Evolutionary conservation across 1,284 basidiomycete genomes (phyloP), one percentile per base, ranked within the genome.

Genomic region (Rhodotorula sp.): DNA sequence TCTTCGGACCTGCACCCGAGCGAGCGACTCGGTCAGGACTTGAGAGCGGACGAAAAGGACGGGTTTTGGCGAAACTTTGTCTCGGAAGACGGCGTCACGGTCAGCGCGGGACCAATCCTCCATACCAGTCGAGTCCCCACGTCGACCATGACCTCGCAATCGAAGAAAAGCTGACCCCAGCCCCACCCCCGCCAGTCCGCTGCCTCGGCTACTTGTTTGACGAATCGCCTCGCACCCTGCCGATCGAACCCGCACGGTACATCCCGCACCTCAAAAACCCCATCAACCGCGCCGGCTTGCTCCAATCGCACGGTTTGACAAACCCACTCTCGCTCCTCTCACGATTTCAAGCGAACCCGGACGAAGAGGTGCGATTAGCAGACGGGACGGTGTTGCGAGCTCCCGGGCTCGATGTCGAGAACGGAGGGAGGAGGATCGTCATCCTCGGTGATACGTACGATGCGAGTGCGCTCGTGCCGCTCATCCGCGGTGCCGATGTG

Each of bases 181-280:
- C 1, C 23, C 23, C 38, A 2, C 12, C 38, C 10, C 12, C 31
- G 21, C 86, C 76, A 93, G 92, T 91, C 72, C 88, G 90, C 3
- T 92, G 90, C 75, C 81, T 95, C 58, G 93, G 92, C 21, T 95
- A 90, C 79, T 83, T 93, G 49, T 85, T 95, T 70, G 84, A 85
- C 66, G 92, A 94, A 79, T 80, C 84, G 12, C 80, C 80, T 23
- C 81, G 81, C 0, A 79, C 82, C 3, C 74, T 80, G 28, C 80
- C 82, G 0, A 76, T 84, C 31, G 79, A 83, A 52, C 80, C 80
- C 1, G 72, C 77, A 2, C 68, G 72, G 1, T 77, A 74, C 75
- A 54, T 74, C 55, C 74, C 74, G 16, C 63, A 67, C 38, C 69
- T 76, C 49, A 62, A 54, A 7, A 5, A 16, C 16, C 73, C 73